These are phyloP conservation scores for Hanseniaspora valbyensis DNA, from an alignment of 805 yeast species.

Conservation along the genomic window DNA sequence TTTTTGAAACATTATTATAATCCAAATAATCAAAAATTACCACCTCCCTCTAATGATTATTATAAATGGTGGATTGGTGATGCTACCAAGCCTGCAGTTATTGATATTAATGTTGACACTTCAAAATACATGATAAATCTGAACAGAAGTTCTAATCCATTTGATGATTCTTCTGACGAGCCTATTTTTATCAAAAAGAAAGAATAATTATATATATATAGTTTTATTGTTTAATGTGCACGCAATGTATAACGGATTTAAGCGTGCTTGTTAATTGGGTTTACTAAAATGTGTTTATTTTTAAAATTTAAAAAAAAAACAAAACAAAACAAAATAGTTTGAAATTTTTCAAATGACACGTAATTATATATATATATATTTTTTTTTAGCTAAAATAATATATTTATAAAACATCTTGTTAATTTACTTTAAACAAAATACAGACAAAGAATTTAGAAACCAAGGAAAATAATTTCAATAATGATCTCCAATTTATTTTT, in stretches of 20 bases:
- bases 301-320: background rate
- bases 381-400: too few relatives aligned
- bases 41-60: constrained; percentile 79
- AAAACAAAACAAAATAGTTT: too few relatives aligned
- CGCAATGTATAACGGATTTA: too few relatives aligned
- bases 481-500: background rate
- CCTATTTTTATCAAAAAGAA: constrained; percentile 23
- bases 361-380: too few relatives aligned
- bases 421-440: too few relatives aligned
- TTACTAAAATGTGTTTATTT: background rate
- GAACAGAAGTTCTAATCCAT: constrained; percentile 60
- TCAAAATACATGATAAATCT: constrained; percentile 54
- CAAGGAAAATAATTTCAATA: background rate
- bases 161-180: constrained; percentile 42
- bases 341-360: background rate
- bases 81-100: constrained; percentile 56
- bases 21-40: constrained; percentile 35
- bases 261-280: too few relatives aligned
- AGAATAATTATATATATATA: background rate
- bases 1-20: constrained; percentile 22
- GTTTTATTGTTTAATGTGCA: background rate
- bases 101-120: constrained; percentile 36
- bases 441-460: too few relatives aligned
- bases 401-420: too few relatives aligned
- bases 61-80: constrained; percentile 88